phyloP scores from a whole-genome alignment of 441 rosid species.

The Viola pubescens region DNA sequence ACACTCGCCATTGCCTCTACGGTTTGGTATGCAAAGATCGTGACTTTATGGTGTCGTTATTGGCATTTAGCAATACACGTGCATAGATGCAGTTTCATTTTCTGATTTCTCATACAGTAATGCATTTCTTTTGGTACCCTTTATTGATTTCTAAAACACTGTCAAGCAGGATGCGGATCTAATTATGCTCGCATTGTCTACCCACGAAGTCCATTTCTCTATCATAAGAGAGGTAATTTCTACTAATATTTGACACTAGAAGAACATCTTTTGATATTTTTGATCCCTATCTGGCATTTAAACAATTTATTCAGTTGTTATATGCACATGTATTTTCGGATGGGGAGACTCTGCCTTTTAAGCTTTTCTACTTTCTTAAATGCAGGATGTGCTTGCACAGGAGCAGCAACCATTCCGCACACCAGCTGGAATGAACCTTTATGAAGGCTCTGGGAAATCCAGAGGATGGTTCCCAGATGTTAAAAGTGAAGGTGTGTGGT shows the following conservation, averaged over 20 bases:
- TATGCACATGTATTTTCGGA: too few relatives aligned
- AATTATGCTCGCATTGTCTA: conserved; percentile 25
- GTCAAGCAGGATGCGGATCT: conserved; percentile 24
- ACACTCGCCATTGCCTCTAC: conserved; percentile 21
- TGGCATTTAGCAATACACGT: too few relatives aligned
- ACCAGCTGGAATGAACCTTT: too few relatives aligned
- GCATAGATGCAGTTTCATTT: not conserved
- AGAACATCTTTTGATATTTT: too few relatives aligned
- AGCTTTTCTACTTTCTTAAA: not conserved
- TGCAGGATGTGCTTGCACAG: conserved; percentile 13
- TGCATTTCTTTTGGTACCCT: not conserved
- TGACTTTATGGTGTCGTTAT: too few relatives aligned
- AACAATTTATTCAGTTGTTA: too few relatives aligned
- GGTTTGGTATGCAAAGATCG: conserved; percentile 16
- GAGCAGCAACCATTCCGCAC: conserved; percentile 4
- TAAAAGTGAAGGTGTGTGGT: not conserved
- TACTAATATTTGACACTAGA: too few relatives aligned
- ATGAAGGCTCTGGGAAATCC: not conserved
- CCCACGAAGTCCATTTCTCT: conserved; percentile 28
- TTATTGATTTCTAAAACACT: not conserved
- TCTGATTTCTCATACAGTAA: not conserved
- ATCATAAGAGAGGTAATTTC: conserved; percentile 22
- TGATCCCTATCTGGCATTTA: too few relatives aligned
- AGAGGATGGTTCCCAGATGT: not conserved
- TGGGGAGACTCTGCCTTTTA: too few relatives aligned